Evolutionary conservation across 2,329 filamentous ascomycete genomes (phyloP), one percentile per base, ranked within the genome.

Genomic region (Stromatinia cepivora): DNA sequence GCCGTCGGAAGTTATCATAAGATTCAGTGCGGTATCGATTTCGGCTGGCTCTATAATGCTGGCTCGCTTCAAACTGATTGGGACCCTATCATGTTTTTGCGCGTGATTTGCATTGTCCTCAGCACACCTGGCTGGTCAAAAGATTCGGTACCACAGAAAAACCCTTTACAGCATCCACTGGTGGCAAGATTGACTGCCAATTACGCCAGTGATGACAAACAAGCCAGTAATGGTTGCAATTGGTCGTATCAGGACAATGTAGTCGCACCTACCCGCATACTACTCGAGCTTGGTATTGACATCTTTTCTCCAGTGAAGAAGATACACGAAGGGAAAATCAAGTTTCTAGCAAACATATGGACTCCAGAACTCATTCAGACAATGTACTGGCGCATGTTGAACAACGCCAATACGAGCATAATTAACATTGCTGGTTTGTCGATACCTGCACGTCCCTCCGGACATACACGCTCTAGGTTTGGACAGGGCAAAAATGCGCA

Each of bases 331-430:
- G 66, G 46, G 2, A 46, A 45, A 25, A 42, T 5, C 31, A 64
- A 64, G n/a, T 13, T 52, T n/a, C 15, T 28, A 5, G 39, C 50
- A 28, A 68, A 62, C 36, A 46, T 57, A 7, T 75, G 71, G 71
- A 71, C 70, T 5, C 76, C 66, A 0, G 76, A 76, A 63, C 70
- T 75, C 3, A 73, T 77, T 13, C 74, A 77, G 52, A 77, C 76
- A 0, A 73, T 76, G 9, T 71, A 65, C 52, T 76, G 73, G 73
- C 69, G 75, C 4, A 46, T 77, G 20, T 70, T 75, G 3, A 78
- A 77, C 36, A 78, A 78, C 34, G 73, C 75, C 0, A 76, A 75
- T 22, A 72, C 70, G 58, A 70, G 69, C 1, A 54, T 10, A 0
- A 70, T 71, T 0, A 45, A 67, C n/a, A n/a, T 66, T 11, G 11